Evolutionary conservation across 805 yeast genomes (phyloP), one percentile per base, ranked within the genome.

Genomic region (Wickerhamiella slavikovae): DNA sequence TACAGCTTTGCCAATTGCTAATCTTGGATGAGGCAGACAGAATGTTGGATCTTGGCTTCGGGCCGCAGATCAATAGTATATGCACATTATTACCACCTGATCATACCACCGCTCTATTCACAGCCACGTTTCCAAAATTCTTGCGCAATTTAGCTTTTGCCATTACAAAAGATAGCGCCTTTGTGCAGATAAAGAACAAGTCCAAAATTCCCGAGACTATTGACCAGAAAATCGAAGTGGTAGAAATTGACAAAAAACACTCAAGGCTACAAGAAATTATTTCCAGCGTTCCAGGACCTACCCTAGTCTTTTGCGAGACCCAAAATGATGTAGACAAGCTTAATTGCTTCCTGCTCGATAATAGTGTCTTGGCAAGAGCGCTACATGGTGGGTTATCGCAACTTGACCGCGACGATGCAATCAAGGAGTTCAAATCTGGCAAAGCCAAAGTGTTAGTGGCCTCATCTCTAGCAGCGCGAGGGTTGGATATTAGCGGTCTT

Each of bases 1-100:
- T 89, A 5, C 54, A 58, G 17, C 55, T 83, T 25, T 69, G 76
- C 4, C 71, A 93, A 0, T 80, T 72, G 48, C 60, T 80, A n/a
- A 91, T 83, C 0, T 55, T 89, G 35, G 98, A 89, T 48, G 98
- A 89, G 28, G 95, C 96, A 1, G 98, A 89, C 51, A 55, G 98
- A 38, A 71, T 89, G 76, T 85, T 85, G 54, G 98, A 89, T 49
- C 58, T 89, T 64, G 98, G 98, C 1, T 89, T 89, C 52, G 96
- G 80, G 42, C 96, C 98, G 0, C 98, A 89, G 46, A 80, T 89
- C 3, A 69, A 66, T 40, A 78, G 79, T 42, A 73, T 89, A 15
- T 59, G 82, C 45, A 59, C 65, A 11, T 74, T 75, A 22, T 61
- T 79, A 2, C 59, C 95, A 28, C 89, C 89, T 0, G 94, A 83